phyloP scores from a whole-genome alignment of 2,329 filamentous ascomycete genomes.

The Colletotrichum sp. region DNA sequence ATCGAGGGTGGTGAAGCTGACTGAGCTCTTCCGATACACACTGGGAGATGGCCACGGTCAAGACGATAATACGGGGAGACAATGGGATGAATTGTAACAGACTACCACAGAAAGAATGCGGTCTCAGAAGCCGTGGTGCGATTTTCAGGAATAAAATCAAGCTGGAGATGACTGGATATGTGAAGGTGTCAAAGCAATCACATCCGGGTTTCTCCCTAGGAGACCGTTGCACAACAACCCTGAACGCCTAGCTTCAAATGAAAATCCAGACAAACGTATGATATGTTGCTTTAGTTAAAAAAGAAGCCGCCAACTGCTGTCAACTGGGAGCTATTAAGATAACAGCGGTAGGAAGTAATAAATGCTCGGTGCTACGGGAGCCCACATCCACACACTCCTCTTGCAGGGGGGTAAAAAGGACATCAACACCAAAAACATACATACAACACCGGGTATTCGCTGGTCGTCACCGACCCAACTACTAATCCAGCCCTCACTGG shows the following conservation, averaged over 20 bases:
- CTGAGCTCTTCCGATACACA: neutral
- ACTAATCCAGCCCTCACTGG: constrained; percentile 2
- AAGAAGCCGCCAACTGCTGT: neutral
- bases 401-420: neutral
- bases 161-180: neutral
- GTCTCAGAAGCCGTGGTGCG: neutral
- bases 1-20: neutral
- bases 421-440: neutral
- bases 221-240: neutral
- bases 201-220: neutral
- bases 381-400: neutral
- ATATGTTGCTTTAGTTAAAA: neutral
- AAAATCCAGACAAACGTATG: neutral
- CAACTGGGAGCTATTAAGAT: neutral
- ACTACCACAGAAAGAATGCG: neutral
- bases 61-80: neutral
- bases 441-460: constrained; percentile 3
- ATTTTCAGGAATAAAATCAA: neutral
- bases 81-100: neutral
- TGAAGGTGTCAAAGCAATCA: neutral
- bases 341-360: neutral
- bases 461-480: constrained; percentile 4
- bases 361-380: neutral
- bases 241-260: neutral
- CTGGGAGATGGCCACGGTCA: neutral